phyloP scores from a whole-genome alignment of 495 filamentous ascomycete genomes.

The Daldinia vernicosa region DNA sequence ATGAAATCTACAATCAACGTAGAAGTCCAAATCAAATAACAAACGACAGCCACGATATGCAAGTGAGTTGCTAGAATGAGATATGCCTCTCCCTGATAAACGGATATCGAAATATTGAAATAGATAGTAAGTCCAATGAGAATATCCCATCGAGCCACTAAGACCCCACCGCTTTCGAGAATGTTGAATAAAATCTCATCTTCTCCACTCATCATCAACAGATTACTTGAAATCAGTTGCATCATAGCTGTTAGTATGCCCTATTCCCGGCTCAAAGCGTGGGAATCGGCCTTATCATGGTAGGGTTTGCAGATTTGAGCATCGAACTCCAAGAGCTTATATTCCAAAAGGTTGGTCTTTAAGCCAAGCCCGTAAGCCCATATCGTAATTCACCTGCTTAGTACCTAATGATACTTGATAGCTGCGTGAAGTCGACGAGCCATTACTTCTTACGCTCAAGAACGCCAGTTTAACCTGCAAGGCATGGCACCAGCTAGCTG shows the following conservation, averaged over 20 bases:
- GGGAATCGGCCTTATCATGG: neutral
- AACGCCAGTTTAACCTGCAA: slow-evolving; percentile 1
- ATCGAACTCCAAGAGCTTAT: neutral
- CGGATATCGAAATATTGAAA: neutral
- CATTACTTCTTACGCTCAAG: neutral
- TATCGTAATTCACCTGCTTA: too few species aligned
- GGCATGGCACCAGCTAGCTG: neutral
- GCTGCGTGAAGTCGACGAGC: neutral
- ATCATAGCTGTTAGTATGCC: neutral
- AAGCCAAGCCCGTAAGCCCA: too few species aligned
- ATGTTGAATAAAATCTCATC: neutral
- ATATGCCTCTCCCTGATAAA: neutral
- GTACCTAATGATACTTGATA: neutral
- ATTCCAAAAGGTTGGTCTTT: neutral
- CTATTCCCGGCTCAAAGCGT: neutral
- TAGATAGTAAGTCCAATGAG: neutral
- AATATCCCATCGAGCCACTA: neutral
- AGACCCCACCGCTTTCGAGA: neutral
- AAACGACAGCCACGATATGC: neutral
- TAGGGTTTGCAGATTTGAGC: neutral
- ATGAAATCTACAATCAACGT: neutral
- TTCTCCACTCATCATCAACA: neutral
- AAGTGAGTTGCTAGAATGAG: neutral
- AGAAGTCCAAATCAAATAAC: neutral
- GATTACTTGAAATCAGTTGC: neutral